Evolutionary conservation across 257 asterid species (phyloP), one percentile per base, ranked within the genome.

Genomic region (Solanum acaule): DNA sequence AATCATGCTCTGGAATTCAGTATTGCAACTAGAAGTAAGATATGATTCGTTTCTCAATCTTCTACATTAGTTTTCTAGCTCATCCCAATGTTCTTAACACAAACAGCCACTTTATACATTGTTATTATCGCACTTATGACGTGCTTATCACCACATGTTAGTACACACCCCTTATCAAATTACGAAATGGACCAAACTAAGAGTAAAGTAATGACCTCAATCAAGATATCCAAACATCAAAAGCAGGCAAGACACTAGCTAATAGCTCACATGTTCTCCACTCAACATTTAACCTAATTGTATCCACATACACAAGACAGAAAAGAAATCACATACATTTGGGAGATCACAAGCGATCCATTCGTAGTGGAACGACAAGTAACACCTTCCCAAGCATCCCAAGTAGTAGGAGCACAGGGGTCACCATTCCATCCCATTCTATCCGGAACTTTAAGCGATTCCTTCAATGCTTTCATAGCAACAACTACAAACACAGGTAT

Each of bases 321-420:
- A 88, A 46, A 87, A 20, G 76, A 29, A 59, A 86, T 75, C 23
- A 88, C 95, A 89, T 88, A 96, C 99, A 97, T 96, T 89, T 97
- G 99, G 87, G 98, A 95, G 12, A 97, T 90, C 37, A 95, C 95
- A 61, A 97, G 98, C 83, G 88, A 90, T 29, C 91, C 96, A 86
- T 93, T 89, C 88, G 92, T 93, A 15, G 87, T 87, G 72, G 93
- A 90, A 92, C 88, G 96, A 85, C 99, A 97, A 18, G 99, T 91
- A 86, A 97, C 98, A 88, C 99, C 99, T 89, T 97, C 99, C 99
- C 99, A 97, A 52, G 99, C 98, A 94, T 96, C 99, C 99, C 99
- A 96, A 27, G 92, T 87, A n/a, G 99, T 94, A 88, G 99, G 99
- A 56, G 98, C 98, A 91, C 99, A 97, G 10, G 99, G 99, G 86